Percentiles rank a stretch among this genome's conserved stretches.
These are phyloP conservation scores for Pseudocercospora pini-densiflorae DNA, from an alignment of 2,329 filamentous ascomycete species.

Conservation along the genomic window DNA sequence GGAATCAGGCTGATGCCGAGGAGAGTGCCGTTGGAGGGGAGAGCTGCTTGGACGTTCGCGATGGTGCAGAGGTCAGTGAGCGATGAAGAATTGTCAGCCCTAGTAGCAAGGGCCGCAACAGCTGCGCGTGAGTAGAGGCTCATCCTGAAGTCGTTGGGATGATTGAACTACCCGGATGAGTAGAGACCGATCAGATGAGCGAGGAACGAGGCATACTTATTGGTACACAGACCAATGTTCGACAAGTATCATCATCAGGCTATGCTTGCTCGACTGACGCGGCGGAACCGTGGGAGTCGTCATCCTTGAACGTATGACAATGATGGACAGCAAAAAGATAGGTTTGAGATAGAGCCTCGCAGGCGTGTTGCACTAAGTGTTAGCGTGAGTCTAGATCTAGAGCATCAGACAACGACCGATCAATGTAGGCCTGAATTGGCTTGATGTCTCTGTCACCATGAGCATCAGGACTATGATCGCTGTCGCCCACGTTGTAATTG, in stretches of 20 bases:
- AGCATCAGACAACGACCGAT: no score
- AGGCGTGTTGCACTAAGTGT: no score
- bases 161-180: background rate
- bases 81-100: slow-evolving; percentile 16
- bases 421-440: no score
- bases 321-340: background rate
- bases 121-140: background rate
- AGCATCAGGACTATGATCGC: no score
- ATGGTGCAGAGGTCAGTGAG: slow-evolving; percentile 27
- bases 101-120: background rate
- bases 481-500: no score
- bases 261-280: background rate
- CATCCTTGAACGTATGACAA: background rate
- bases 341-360: background rate
- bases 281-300: background rate
- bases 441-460: no score
- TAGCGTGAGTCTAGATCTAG: no score
- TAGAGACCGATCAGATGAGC: background rate
- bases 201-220: background rate
- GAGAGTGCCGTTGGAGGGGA: slow-evolving; percentile 25
- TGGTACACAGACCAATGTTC: no score
- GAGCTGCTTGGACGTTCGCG: slow-evolving; percentile 24
- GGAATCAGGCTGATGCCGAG: slow-evolving; percentile 45
- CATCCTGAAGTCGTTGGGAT: background rate
- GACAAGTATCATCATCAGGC: no score